Conservation (phyloP, 1,139 yeast species). For the Meyerozyma smithsonii region DNA sequence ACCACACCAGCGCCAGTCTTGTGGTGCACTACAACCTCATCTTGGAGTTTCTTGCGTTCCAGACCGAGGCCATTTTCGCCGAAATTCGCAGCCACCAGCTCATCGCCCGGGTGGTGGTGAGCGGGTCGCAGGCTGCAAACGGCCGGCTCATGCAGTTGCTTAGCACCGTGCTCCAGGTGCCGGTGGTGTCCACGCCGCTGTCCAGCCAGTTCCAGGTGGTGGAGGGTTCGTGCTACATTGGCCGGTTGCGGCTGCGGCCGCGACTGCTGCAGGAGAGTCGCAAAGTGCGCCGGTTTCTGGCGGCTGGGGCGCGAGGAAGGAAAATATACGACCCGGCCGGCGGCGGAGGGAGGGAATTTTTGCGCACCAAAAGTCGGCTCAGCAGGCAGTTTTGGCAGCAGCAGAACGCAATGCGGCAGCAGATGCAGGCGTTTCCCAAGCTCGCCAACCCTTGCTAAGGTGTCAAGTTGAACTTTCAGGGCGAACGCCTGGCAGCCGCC, state of each 20-base stretch:
- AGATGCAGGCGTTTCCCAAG: not conserved
- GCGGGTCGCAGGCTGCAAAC: slow-evolving; percentile 53
- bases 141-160: slow-evolving; percentile 26
- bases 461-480: too few relatives aligned
- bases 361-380: not conserved
- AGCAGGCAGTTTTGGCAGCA: not conserved
- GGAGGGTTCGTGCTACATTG: not conserved
- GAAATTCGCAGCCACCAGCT: not conserved
- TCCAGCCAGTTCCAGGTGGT: not conserved
- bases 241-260: not conserved
- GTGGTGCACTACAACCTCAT: slow-evolving; percentile 39
- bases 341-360: not conserved
- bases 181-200: not conserved
- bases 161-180: slow-evolving; percentile 3
- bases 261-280: too few relatives aligned
- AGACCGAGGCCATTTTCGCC: slow-evolving; percentile 36
- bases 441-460: too few relatives aligned
- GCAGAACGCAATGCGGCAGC: not conserved
- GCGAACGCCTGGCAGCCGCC: too few relatives aligned
- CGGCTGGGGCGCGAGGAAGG: not conserved
- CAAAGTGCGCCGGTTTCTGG: too few relatives aligned
- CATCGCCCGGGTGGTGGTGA: slow-evolving; percentile 29
- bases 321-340: not conserved
- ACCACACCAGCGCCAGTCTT: slow-evolving; percentile 15
- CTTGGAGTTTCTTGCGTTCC: slow-evolving; percentile 49